Percentiles rank a stretch among this genome's conserved stretches.
These are phyloP conservation scores for Dryas alaskensis DNA, from an alignment of 306 rosid species.

Conservation along the genomic window DNA sequence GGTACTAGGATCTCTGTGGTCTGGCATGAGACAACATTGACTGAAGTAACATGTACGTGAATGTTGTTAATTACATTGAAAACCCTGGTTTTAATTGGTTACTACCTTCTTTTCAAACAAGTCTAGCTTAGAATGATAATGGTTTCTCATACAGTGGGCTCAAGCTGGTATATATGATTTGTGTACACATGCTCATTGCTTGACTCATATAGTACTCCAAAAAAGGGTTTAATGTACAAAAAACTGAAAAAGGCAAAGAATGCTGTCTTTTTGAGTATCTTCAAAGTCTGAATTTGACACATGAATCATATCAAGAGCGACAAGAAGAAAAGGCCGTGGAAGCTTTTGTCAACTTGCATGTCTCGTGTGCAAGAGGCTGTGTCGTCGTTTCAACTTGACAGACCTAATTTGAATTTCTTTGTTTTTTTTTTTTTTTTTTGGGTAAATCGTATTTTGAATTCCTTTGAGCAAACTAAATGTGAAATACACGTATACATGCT, in stretches of 20 bases:
- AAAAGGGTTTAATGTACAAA: neutral
- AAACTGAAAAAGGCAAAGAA: too few species aligned
- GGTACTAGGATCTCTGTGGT: too few species aligned
- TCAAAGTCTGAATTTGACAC: neutral
- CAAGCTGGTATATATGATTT: neutral
- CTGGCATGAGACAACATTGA: too few species aligned
- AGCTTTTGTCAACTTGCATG: neutral
- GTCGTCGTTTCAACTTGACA: neutral
- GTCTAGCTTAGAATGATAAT: neutral
- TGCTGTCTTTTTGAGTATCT: constrained; percentile 1
- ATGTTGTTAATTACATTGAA: neutral
- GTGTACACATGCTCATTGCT: neutral
- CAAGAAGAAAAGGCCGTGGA: neutral
- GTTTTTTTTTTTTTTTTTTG: too few species aligned
- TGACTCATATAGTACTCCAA: too few species aligned
- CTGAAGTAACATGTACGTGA: too few species aligned
- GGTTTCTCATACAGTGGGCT: neutral
- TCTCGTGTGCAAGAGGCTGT: neutral
- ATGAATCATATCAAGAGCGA: neutral
- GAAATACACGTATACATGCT: too few species aligned
- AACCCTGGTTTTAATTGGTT: neutral
- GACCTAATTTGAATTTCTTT: too few species aligned
- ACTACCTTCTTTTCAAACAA: neutral
- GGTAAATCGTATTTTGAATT: too few species aligned
- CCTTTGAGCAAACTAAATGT: too few species aligned